These are phyloP conservation scores for Fraxinus anomala DNA, from an alignment of 257 asterid species.

Conservation along the genomic window DNA sequence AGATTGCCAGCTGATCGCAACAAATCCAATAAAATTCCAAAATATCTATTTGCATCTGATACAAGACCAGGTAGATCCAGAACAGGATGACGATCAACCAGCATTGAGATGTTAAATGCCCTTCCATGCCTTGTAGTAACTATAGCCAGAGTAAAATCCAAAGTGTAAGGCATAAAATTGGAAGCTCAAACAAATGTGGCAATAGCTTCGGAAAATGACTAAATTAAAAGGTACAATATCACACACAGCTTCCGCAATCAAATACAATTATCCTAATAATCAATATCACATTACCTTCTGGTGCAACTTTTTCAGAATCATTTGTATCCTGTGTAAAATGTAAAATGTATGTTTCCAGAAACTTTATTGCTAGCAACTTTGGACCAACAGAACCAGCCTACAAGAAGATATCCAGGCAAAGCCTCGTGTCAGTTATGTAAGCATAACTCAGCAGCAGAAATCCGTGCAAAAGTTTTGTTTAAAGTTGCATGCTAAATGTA, in stretches of 20 bases:
- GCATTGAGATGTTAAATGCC: constrained; percentile 77
- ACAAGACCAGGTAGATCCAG: constrained; percentile 63
- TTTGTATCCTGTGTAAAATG: constrained; percentile 67
- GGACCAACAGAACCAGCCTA: constrained; percentile 75
- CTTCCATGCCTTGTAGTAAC: constrained; percentile 55
- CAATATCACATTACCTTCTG: constrained; percentile 59
- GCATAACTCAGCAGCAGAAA: constrained; percentile 17
- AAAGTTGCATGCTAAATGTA: neutral
- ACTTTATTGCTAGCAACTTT: constrained; percentile 78
- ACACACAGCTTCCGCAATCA: constrained; percentile 22
- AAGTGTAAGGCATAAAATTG: constrained; percentile 17
- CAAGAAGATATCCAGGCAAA: constrained; percentile 30
- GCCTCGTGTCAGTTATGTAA: constrained; percentile 25
- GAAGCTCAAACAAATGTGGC: constrained; percentile 10
- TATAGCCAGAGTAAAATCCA: constrained; percentile 35
- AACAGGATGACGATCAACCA: constrained; percentile 73
- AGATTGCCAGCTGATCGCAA: constrained; percentile 64
- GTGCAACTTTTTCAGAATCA: constrained; percentile 49
- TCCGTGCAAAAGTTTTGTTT: neutral
- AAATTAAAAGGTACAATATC: constrained; percentile 12
- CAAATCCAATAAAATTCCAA: constrained; percentile 68
- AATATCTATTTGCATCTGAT: constrained; percentile 69
- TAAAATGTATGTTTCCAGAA: constrained; percentile 67
- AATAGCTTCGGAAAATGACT: neutral
- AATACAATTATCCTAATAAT: constrained; percentile 14